Evolutionary conservation across 768 basidiomycete genomes (phyloP), one percentile per base, ranked within the genome.

Genomic region (Lyophyllum shimeji): DNA sequence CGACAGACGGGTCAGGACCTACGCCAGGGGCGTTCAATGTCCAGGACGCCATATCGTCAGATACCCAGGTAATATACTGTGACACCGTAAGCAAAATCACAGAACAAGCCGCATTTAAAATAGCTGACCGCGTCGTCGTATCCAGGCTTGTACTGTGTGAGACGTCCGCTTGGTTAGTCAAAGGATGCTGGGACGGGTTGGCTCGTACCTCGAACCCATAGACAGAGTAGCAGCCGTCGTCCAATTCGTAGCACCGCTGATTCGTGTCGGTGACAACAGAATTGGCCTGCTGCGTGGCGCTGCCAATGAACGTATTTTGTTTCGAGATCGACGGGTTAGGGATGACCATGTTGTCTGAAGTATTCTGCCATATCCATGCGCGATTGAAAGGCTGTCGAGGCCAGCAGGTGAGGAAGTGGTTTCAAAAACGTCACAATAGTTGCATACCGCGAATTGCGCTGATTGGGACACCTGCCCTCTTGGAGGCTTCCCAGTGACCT

Each of bases 21-120:
- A 93, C 64, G 2, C 85, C 90, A 3, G 78, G 79, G 15, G 76
- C 87, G 37, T 83, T 80, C 54, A 94, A 65, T 15, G 87, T 90
- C 93, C 93, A 93, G 7, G 85, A 73, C 13, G 76, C 67, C 60
- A 82, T 75, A 64, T 78, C 80, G 58, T 87, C 76, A 59, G 83
- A 81, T 56, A 93, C 71, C 93, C 92, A 95, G 7, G 89, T 82
- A 63, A 94, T 89, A 65, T 93, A 95, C 82, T 86, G 50, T 40
- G 55, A 12, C 1, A 31, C 33, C 25, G 13, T 54, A 21, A 56
- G 47, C 8, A 43, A 17, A 47, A 15, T 8, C 2, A 7, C 9
- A 29, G 33, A n/a, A 23, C 39, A 37, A 21, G 18, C 27, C 17
- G 43, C 34, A 49, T 20, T 42, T 21, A 15, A 5, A 29, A 45